Conservation (phyloP, 1,284 basidiomycete species). For the Cyathus pygmaeus region DNA sequence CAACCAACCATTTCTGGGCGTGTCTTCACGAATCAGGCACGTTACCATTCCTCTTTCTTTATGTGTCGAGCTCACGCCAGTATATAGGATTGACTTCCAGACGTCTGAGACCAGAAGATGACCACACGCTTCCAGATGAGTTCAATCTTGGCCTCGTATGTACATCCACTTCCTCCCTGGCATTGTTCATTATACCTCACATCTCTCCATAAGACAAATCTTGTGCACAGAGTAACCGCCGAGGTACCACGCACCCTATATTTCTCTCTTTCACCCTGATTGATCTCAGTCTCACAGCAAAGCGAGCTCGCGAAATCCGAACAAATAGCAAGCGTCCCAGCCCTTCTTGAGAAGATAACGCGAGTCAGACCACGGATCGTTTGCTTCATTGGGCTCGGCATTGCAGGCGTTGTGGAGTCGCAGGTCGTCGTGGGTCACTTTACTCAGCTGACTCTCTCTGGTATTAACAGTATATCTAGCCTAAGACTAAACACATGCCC, state of each 20-base stretch:
- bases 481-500: neutral
- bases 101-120: conserved; percentile 55
- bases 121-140: conserved; percentile 53
- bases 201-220: conserved; percentile 61
- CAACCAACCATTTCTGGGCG: conserved; percentile 76
- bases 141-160: conserved; percentile 65
- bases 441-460: neutral
- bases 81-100: conserved; percentile 60
- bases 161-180: neutral
- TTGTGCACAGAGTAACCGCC: conserved; percentile 66
- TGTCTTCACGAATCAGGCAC: conserved; percentile 65
- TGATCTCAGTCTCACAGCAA: conserved; percentile 47
- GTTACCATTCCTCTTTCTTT: conserved; percentile 10
- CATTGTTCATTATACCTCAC: neutral
- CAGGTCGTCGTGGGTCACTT: conserved; percentile 24
- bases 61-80: neutral
- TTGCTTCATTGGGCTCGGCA: conserved; percentile 79
- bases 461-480: neutral
- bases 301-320: conserved; percentile 68
- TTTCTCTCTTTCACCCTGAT: neutral
- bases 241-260: conserved; percentile 46
- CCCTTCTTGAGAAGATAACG: conserved; percentile 66
- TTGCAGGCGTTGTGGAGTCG: conserved; percentile 65
- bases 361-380: conserved; percentile 66
- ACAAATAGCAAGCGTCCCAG: conserved; percentile 57